phyloP scores from a whole-genome alignment of 805 yeast genomes.

The Lipomyces yamadae region DNA sequence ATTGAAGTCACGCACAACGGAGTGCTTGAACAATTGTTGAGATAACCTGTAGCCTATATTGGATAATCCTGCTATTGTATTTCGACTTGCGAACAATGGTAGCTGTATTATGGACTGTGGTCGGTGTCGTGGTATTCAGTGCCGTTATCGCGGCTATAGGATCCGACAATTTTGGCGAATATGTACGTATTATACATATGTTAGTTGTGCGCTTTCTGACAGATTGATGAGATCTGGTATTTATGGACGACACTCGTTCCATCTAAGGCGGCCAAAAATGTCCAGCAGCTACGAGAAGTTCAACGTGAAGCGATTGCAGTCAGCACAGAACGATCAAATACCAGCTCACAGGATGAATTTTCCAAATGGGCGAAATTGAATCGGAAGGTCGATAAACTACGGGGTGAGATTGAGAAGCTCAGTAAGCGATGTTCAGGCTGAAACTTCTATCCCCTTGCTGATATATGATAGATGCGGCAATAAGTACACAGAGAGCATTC shows the following conservation, averaged over 20 bases:
- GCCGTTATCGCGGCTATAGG: conserved; percentile 50
- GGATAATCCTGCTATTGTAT: neutral
- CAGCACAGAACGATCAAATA: conserved; percentile 58
- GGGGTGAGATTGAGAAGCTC: conserved; percentile 55
- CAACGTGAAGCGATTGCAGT: conserved; percentile 55
- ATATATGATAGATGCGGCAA: conserved; percentile 9
- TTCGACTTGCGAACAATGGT: conserved; percentile 18
- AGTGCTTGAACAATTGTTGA: neutral
- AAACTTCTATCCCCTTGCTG: neutral
- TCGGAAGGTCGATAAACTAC: conserved; percentile 65
- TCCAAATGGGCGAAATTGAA: conserved; percentile 95
- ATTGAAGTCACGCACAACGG: neutral
- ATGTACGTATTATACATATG: conserved; percentile 31
- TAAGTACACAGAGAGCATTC: conserved; percentile 24
- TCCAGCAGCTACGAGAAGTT: conserved; percentile 44
- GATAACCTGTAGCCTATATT: neutral
- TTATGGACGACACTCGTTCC: conserved; percentile 27
- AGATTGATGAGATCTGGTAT: conserved; percentile 37
- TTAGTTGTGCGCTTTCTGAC: neutral
- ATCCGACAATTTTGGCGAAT: conserved; percentile 40
- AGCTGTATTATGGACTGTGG: conserved; percentile 38
- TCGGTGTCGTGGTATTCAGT: conserved; percentile 49
- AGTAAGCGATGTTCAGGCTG: conserved; percentile 26
- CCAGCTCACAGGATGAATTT: conserved; percentile 90
- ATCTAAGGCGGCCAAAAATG: conserved; percentile 34